Percentiles rank a stretch among this genome's conserved stretches.
Evolutionary conservation across 371 early-diverging fungal species (phyloP).

Genomic region (Capillidium rhysosporum): DNA sequence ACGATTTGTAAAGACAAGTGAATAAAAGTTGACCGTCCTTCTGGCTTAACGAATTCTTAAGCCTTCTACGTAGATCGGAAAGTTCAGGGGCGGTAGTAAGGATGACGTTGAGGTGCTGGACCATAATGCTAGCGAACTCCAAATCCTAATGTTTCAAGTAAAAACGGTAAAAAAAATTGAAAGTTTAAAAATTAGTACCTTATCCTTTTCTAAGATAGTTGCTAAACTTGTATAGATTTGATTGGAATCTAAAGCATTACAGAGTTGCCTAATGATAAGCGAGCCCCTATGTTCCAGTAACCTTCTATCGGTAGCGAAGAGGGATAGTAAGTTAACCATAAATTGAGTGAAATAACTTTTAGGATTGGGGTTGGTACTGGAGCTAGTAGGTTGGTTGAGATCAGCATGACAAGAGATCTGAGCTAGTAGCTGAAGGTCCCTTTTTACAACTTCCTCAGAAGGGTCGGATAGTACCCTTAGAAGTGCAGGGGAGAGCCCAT

Average conservation of each 20-base stretch:
- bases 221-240: constrained; percentile 64
- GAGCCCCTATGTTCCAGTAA: constrained; percentile 65
- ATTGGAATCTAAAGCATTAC: constrained; percentile 64
- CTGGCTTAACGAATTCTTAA: constrained; percentile 41
- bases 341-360: constrained; percentile 57
- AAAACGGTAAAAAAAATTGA: not conserved
- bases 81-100: constrained; percentile 79
- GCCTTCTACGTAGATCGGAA: constrained; percentile 42
- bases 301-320: constrained; percentile 70
- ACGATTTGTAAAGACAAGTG: constrained; percentile 54
- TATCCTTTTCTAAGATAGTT: constrained; percentile 54
- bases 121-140: constrained; percentile 79
- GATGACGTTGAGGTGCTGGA: constrained; percentile 79
- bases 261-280: constrained; percentile 74
- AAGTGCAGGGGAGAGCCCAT: constrained; percentile 58
- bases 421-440: constrained; percentile 75
- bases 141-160: constrained; percentile 24
- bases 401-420: constrained; percentile 70
- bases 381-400: not conserved
- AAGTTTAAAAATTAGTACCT: too few relatives aligned
- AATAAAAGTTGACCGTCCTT: constrained; percentile 51
- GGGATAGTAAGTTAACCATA: constrained; percentile 51
- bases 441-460: constrained; percentile 70
- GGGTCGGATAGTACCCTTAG: constrained; percentile 70
- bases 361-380: constrained; percentile 10